Conservation (phyloP, 768 basidiomycete genomes). For the Lanmaoa pseudosensibilis region DNA sequence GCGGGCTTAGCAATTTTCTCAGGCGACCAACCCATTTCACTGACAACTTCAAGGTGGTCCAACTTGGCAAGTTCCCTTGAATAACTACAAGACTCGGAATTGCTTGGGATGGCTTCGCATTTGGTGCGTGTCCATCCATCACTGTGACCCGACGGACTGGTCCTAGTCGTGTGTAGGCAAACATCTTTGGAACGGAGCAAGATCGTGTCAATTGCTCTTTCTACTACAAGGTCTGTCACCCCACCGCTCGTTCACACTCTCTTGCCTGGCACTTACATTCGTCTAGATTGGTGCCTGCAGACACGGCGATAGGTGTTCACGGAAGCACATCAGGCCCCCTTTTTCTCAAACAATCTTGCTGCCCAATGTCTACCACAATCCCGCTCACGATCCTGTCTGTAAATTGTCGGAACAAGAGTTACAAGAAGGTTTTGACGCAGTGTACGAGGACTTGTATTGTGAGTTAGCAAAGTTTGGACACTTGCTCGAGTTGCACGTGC, state of each 20-base stretch:
- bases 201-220: slow-evolving; percentile 98
- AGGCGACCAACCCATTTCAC: neutral
- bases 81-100: neutral
- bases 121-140: slow-evolving; percentile 46
- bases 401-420: slow-evolving; percentile 84
- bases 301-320: slow-evolving; percentile 96
- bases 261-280: slow-evolving; percentile 6
- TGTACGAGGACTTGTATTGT: slow-evolving; percentile 95
- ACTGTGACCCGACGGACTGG: neutral
- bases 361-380: slow-evolving; percentile 98
- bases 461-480: slow-evolving; percentile 95
- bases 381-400: slow-evolving; percentile 89
- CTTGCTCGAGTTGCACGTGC: slow-evolving; percentile 89
- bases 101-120: slow-evolving; percentile 62
- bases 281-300: slow-evolving; percentile 93
- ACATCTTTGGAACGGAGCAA: slow-evolving; percentile 94
- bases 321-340: slow-evolving; percentile 97
- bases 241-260: neutral
- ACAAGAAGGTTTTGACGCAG: slow-evolving; percentile 89
- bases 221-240: slow-evolving; percentile 81
- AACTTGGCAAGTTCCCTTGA: neutral
- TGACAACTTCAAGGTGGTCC: neutral
- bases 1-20: slow-evolving; percentile 20
- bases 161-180: slow-evolving; percentile 54
- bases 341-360: slow-evolving; percentile 97